A percentile compares a stretch with the other conserved stretches of the same genome.
Evolutionary conservation across 768 basidiomycete genomes (phyloP).

Genomic region (Pulveroboletus sp.): DNA sequence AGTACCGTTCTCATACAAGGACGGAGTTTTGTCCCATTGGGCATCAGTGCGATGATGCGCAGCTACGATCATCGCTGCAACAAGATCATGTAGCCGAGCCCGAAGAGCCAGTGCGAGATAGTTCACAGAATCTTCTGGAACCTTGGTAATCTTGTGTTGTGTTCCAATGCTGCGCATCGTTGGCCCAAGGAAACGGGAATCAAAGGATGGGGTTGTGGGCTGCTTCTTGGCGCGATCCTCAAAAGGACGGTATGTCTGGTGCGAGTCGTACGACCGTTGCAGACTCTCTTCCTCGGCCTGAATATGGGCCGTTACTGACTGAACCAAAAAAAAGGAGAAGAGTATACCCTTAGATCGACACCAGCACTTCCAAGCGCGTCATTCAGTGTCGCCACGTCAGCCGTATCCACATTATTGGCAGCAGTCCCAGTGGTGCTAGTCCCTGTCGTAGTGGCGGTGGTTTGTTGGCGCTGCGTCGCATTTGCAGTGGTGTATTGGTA

Average conservation of each 20-base stretch:
- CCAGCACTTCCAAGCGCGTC: slow-evolving; percentile 86
- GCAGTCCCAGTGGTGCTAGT: slow-evolving; percentile 21
- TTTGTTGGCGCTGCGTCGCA: slow-evolving; percentile 31
- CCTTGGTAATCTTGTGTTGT: slow-evolving; percentile 62
- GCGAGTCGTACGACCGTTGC: slow-evolving; percentile 62
- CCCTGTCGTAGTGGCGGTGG: slow-evolving; percentile 14
- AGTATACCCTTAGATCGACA: slow-evolving; percentile 72
- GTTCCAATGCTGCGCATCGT: slow-evolving; percentile 68
- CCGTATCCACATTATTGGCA: slow-evolving; percentile 49
- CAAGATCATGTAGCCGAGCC: slow-evolving; percentile 65
- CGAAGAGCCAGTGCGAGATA: slow-evolving; percentile 81
- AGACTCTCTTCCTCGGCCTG: slow-evolving; percentile 87
- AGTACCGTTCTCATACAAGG: slow-evolving; percentile 59
- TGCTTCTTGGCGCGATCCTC: slow-evolving; percentile 83
- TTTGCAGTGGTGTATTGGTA: slow-evolving; percentile 38
- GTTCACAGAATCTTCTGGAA: slow-evolving; percentile 70
- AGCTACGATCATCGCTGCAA: slow-evolving; percentile 66
- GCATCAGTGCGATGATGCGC: slow-evolving; percentile 68
- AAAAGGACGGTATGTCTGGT: slow-evolving; percentile 59
- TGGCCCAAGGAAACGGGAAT: slow-evolving; percentile 58
- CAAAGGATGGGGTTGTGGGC: slow-evolving; percentile 65
- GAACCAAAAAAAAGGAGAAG: neutral
- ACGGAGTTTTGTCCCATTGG: slow-evolving; percentile 64
- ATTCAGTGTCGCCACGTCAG: slow-evolving; percentile 76
- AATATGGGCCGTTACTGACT: neutral